phyloP scores from a whole-genome alignment of 768 basidiomycete species.

The Lactarius hengduanensis region DNA sequence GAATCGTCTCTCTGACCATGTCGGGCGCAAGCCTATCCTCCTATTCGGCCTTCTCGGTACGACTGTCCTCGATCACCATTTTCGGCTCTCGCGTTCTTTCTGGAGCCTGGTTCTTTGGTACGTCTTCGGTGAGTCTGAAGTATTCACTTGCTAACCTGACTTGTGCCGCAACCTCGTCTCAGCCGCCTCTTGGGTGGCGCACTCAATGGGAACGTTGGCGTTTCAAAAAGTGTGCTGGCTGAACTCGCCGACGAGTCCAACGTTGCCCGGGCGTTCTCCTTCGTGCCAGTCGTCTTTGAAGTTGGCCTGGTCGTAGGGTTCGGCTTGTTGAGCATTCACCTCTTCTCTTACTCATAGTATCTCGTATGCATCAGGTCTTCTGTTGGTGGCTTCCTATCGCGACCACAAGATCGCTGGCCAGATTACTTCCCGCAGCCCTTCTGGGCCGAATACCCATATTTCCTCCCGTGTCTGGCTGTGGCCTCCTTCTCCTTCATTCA shows the following conservation, averaged over 20 bases:
- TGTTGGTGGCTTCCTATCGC: slow-evolving; percentile 28
- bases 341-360: neutral
- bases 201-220: slow-evolving; percentile 37
- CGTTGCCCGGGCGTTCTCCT: slow-evolving; percentile 41
- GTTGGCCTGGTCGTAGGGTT: neutral
- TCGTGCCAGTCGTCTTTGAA: slow-evolving; percentile 34
- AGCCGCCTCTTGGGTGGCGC: neutral
- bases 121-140: neutral
- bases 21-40: slow-evolving; percentile 48
- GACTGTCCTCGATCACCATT: slow-evolving; percentile 34
- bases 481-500: neutral
- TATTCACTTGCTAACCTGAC: neutral
- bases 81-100: slow-evolving; percentile 41
- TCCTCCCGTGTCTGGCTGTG: slow-evolving; percentile 26
- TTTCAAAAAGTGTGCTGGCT: slow-evolving; percentile 69
- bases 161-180: too few relatives aligned
- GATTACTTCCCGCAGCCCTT: slow-evolving; percentile 25
- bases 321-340: neutral
- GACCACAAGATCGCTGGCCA: slow-evolving; percentile 30
- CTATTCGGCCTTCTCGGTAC: slow-evolving; percentile 39
- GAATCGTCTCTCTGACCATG: slow-evolving; percentile 45
- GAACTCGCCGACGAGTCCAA: slow-evolving; percentile 64
- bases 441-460: slow-evolving; percentile 31
- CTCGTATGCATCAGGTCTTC: slow-evolving; percentile 7
- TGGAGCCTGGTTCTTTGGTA: slow-evolving; percentile 32